Base-by-base conservation (phyloP, 192 early-diverging fungal genomes). In the Backusella macrospora region DNA sequence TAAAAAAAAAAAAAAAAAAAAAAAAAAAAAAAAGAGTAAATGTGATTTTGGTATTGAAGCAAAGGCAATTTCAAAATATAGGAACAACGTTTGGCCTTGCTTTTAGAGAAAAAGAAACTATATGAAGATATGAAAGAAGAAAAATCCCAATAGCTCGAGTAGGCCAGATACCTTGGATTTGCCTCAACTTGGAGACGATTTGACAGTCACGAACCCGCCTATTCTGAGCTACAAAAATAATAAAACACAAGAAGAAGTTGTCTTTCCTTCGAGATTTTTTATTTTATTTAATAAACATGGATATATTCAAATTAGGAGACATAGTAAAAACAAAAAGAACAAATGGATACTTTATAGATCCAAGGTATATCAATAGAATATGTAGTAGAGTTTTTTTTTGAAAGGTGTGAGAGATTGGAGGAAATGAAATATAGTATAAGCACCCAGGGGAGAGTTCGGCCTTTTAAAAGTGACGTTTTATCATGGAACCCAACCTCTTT, bases 41-140 rank as follows among this genome's bases (percentile, higher is more conserved):
- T 0, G 21, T 38, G 29, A 34, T 21, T 2, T 15, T 18, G 5
- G 15, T 21, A 14, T 47, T 6, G 2, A 34, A 34, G 0, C 29
- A 34, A 34, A 2, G 29, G 26, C 52, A 12, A 37, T 4, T 69
- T 26, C 62, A 26, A 18, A 14, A 34, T 4, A 13, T 68, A 78
- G 77, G 77, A 78, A 70, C 39, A 74, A 66, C 72, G 77, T 7
- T 39, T 78, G 13, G 77, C 68, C 14, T 10, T 78, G 62, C 43
- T 78, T 8, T 46, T 78, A 21, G 77, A 78, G 26, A 68, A 68
- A 8, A 74, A 74, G 46, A 26, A 66, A 10, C 48, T 62, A 8
- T 68, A 59, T 8, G 73, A 74, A 62, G 47, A 18, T 14, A 68
- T 43, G 13, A 40, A 40, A 23, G 37, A 66, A 68, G 66, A 74